A percentile compares a stretch with the other conserved stretches of the same genome.
phyloP scores from a whole-genome alignment of 2,329 filamentous ascomycete genomes.

The Phoma sp. region DNA sequence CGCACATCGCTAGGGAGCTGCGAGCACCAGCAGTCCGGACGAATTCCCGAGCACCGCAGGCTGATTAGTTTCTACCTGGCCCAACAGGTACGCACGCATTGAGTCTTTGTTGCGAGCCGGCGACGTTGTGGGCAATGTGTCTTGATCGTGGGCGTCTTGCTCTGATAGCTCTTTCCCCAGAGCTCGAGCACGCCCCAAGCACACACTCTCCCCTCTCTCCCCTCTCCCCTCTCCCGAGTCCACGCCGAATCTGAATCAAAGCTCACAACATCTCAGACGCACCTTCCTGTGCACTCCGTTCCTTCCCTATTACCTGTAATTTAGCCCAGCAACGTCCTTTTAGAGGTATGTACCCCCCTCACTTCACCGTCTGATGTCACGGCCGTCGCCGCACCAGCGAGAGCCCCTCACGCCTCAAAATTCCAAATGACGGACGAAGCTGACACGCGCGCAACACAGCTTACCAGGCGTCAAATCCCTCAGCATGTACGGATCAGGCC shows the following conservation, averaged over 20 bases:
- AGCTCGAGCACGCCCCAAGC: neutral
- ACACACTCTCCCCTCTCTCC: too few species aligned
- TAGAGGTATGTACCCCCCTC: conserved; percentile 24
- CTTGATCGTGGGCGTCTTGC: neutral
- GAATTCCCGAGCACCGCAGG: conserved; percentile 39
- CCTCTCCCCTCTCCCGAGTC: conserved; percentile 18
- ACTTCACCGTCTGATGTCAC: neutral
- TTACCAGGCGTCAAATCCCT: conserved; percentile 14
- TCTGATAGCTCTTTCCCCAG: conserved; percentile 14
- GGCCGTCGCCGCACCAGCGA: neutral
- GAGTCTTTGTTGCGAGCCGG: conserved; percentile 24
- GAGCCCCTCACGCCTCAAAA: conserved; percentile 10
- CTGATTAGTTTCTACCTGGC: conserved; percentile 47
- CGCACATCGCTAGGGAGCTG: conserved; percentile 43
- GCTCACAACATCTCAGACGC: conserved; percentile 32
- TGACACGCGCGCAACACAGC: conserved; percentile 11
- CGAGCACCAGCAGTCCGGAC: conserved; percentile 37
- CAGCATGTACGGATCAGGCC: conserved; percentile 81
- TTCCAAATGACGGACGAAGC: conserved; percentile 1
- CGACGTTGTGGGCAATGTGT: conserved; percentile 7
- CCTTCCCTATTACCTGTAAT: conserved; percentile 25
- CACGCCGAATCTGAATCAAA: conserved; percentile 13
- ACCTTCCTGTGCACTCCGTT: conserved; percentile 24
- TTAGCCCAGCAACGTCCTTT: conserved; percentile 12
- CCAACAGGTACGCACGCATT: conserved; percentile 28